Percentiles rank a stretch among this genome's conserved stretches.
Evolutionary conservation across 371 early-diverging fungal genomes (phyloP).

Genomic region (Mortierella sp.): DNA sequence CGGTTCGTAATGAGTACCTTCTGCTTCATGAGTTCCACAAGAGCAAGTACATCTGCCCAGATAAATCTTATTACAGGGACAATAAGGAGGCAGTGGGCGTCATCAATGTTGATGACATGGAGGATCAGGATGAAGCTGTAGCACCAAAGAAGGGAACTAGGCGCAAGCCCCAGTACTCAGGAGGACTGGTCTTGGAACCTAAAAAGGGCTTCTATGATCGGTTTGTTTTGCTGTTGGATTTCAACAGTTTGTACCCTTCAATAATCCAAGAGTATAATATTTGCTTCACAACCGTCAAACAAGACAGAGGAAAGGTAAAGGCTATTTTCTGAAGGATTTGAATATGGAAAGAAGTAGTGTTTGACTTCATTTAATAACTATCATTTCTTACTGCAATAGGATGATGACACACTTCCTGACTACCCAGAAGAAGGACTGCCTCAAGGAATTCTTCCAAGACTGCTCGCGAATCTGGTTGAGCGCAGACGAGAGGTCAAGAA

Average conservation of each 20-base stretch:
- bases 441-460: conserved; percentile 92
- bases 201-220: conserved; percentile 98
- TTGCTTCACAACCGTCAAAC: conserved; percentile 98
- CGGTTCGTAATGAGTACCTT: conserved; percentile 98
- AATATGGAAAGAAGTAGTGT: not conserved
- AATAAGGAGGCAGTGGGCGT: conserved; percentile 13
- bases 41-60: conserved; percentile 92
- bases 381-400: conserved; percentile 26
- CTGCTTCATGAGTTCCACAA: conserved; percentile 97
- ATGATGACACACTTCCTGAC: conserved; percentile 81
- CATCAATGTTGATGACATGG: conserved; percentile 13
- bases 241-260: conserved; percentile 99
- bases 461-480: conserved; percentile 93
- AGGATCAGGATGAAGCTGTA: conserved; percentile 55
- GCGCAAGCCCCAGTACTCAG: conserved; percentile 95
- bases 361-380: not conserved
- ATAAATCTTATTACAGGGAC: conserved; percentile 67
- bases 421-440: conserved; percentile 75
- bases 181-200: conserved; percentile 99
- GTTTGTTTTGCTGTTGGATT: conserved; percentile 97
- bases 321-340: not conserved
- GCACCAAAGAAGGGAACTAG: conserved; percentile 64
- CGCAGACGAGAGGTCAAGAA: conserved; percentile 94
- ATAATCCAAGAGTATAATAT: conserved; percentile 99
- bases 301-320: conserved; percentile 54